Evolutionary conservation across 2,329 filamentous ascomycete species (phyloP).

Genomic region (Xylariaceae sp.): DNA sequence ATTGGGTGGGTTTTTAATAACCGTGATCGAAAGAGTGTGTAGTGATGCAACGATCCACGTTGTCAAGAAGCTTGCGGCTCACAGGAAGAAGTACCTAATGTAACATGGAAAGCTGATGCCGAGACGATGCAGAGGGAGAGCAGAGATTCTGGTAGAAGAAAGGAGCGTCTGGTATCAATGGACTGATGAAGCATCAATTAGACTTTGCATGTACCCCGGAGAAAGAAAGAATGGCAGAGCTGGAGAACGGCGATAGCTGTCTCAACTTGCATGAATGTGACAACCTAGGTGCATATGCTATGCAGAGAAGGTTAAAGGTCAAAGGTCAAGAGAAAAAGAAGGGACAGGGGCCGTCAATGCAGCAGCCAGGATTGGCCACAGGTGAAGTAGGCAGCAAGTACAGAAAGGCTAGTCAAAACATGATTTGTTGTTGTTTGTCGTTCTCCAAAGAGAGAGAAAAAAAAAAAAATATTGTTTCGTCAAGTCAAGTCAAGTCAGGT

Average conservation of each 20-base stretch:
- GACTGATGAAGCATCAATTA: conserved; percentile 7
- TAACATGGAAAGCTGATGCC: conserved; percentile 1
- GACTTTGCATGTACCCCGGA: conserved; percentile 9
- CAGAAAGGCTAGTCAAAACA: conserved; percentile 13
- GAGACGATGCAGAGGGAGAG: conserved; percentile 7
- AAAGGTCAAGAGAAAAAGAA: conserved; percentile 24
- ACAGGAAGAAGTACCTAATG: background rate
- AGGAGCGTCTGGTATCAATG: conserved; percentile 14
- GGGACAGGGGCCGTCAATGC: conserved; percentile 28
- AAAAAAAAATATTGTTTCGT: background rate
- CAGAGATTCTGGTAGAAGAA: conserved; percentile 6
- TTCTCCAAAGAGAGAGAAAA: too few species aligned
- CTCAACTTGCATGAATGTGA: conserved; percentile 27
- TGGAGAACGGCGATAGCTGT: conserved; percentile 14
- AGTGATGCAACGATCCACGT: conserved; percentile 21
- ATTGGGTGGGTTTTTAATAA: background rate
- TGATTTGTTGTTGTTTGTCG: background rate
- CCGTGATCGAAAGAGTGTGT: conserved; percentile 1
- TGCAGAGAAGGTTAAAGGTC: conserved; percentile 26
- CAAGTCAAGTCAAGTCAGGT: background rate
- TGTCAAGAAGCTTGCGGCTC: conserved; percentile 8
- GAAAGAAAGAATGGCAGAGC: conserved; percentile 18
- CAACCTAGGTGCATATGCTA: conserved; percentile 24
- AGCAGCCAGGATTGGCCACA: conserved; percentile 8
- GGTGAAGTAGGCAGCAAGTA: conserved; percentile 10